Evolutionary conservation across 176 grass and related monocot species (phyloP).

Genomic region (Zoysia japonica): DNA sequence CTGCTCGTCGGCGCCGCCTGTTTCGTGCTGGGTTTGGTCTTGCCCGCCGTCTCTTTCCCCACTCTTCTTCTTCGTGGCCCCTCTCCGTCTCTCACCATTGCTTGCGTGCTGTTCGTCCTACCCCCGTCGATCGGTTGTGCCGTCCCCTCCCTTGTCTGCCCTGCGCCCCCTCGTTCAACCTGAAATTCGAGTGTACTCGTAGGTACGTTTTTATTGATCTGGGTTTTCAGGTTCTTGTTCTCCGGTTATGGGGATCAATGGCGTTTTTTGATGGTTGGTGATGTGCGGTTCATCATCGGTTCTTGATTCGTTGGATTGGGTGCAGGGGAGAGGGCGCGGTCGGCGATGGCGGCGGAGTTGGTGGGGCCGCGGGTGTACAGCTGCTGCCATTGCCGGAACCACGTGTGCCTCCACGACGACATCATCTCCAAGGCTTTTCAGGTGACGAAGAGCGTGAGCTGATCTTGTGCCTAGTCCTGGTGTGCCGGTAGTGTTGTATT

Average conservation of each 20-base stretch:
- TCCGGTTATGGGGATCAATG: not conserved
- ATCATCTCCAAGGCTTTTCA: slow-evolving; percentile 75
- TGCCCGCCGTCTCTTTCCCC: slow-evolving; percentile 9
- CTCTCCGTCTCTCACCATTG: not conserved
- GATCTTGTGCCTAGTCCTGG: not conserved
- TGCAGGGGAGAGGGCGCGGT: slow-evolving; percentile 1
- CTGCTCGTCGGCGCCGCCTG: not conserved
- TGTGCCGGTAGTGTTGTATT: not conserved
- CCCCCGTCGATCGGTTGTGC: not conserved
- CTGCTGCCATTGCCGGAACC: slow-evolving; percentile 69
- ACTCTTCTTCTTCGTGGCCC: not conserved
- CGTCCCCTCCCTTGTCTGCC: not conserved
- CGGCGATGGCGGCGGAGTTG: slow-evolving; percentile 49
- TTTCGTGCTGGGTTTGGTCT: slow-evolving; percentile 30
- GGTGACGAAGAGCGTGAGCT: slow-evolving; percentile 38
- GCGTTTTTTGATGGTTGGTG: too few relatives aligned
- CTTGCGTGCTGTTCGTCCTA: slow-evolving; percentile 1
- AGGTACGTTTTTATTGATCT: slow-evolving; percentile 14
- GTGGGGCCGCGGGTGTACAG: slow-evolving; percentile 69
- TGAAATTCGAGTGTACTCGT: not conserved
- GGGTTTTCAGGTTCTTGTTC: slow-evolving; percentile 1
- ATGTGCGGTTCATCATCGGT: slow-evolving; percentile 12
- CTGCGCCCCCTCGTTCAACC: not conserved
- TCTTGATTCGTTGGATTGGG: slow-evolving; percentile 32
- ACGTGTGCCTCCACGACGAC: slow-evolving; percentile 78